phyloP scores from a whole-genome alignment of 805 yeast genomes.

The Starmera dryadoides region DNA sequence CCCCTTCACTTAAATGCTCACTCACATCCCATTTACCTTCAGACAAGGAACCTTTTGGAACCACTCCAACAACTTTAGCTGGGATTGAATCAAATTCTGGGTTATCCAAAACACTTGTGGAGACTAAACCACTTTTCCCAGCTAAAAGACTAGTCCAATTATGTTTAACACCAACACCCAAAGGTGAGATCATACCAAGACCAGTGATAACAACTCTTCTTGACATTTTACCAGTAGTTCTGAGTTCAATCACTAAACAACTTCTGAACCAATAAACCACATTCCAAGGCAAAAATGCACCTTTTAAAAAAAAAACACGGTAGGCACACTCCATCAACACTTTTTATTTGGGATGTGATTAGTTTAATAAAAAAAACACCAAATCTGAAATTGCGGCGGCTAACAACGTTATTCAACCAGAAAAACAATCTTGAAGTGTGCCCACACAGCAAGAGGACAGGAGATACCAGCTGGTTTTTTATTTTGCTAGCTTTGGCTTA shows the following conservation, averaged over 20 bases:
- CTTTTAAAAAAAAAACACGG: not conserved
- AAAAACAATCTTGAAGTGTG: too few relatives aligned
- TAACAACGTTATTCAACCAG: too few relatives aligned
- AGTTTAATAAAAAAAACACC: too few relatives aligned
- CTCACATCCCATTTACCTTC: constrained; percentile 45
- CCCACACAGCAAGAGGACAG: too few relatives aligned
- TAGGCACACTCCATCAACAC: not conserved
- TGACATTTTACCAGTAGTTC: not conserved
- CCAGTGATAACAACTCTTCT: constrained; percentile 86
- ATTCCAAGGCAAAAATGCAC: not conserved
- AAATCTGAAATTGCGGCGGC: too few relatives aligned
- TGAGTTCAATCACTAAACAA: too few relatives aligned
- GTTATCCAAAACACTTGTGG: constrained; percentile 33
- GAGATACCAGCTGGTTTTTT: too few relatives aligned
- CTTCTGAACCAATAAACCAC: too few relatives aligned
- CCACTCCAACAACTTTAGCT: constrained; percentile 65
- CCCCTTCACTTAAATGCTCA: constrained; percentile 38
- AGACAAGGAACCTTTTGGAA: constrained; percentile 41
- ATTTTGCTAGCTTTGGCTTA: not conserved
- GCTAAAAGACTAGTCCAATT: constrained; percentile 49
- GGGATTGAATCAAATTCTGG: constrained; percentile 44
- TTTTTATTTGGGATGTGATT: not conserved
- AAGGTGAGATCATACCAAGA: constrained; percentile 76
- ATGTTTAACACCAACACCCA: constrained; percentile 59
- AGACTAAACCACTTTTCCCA: constrained; percentile 50